phyloP scores from a whole-genome alignment of 345 rosid species.

The Turnera subulata region DNA sequence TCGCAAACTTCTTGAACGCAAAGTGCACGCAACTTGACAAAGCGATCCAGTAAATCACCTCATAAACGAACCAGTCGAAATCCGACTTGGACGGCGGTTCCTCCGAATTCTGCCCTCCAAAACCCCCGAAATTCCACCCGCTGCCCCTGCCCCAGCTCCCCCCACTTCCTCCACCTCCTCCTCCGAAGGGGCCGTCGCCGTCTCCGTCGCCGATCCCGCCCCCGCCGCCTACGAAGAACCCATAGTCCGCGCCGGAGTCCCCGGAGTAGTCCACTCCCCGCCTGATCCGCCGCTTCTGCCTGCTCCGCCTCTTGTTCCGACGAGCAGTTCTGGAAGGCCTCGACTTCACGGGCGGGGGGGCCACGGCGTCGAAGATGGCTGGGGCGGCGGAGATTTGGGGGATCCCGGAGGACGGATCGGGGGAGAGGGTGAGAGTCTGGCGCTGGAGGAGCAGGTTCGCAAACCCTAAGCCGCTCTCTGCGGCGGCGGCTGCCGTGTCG shows the following conservation, averaged over 20 bases:
- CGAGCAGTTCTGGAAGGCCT: conserved; percentile 35
- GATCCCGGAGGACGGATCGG: conserved; percentile 27
- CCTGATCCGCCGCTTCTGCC: conserved; percentile 53
- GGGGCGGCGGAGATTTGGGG: conserved; percentile 36
- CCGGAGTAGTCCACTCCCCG: conserved; percentile 38
- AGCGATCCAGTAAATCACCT: conserved; percentile 91
- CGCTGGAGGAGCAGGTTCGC: conserved; percentile 42
- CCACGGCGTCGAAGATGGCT: conserved; percentile 37
- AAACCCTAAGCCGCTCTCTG: conserved; percentile 48
- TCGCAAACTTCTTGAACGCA: conserved; percentile 67
- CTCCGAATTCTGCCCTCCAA: conserved; percentile 60
- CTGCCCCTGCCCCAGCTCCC: conserved; percentile 33
- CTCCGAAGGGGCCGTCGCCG: conserved; percentile 46
- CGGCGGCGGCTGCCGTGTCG: conserved; percentile 39
- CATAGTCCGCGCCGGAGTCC: conserved; percentile 42
- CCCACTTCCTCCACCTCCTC: conserved; percentile 34
- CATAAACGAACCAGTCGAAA: conserved; percentile 74
- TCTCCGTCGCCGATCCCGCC: conserved; percentile 48
- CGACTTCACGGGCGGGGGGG: conserved; percentile 52
- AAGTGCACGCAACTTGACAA: conserved; percentile 82
- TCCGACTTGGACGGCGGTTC: conserved; percentile 43
- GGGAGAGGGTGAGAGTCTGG: conserved; percentile 23
- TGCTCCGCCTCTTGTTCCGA: conserved; percentile 46
- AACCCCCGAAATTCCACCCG: conserved; percentile 66
- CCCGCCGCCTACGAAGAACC: conserved; percentile 39